A percentile compares a stretch with the other conserved stretches of the same genome.
Conservation (phyloP, 805 yeast species). For the Candida verbasci region DNA sequence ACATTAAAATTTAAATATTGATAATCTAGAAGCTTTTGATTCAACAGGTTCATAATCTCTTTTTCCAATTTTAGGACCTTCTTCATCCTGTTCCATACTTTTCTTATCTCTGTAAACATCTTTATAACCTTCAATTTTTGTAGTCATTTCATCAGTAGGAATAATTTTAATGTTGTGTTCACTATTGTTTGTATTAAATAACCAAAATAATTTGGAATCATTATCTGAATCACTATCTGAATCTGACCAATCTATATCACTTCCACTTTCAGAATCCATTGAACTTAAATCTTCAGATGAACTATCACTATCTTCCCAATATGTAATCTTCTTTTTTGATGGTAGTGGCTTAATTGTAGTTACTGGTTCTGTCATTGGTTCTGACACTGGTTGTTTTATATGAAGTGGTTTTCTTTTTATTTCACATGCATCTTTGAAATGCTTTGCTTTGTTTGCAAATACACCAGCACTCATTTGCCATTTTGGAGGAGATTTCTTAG, state of each 20-base stretch:
- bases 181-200: background rate
- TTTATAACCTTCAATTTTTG: background rate
- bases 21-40: no score
- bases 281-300: background rate
- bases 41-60: no score
- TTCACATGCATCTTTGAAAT: constrained; percentile 3
- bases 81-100: background rate
- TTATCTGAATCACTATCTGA: background rate
- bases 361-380: background rate
- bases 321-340: background rate
- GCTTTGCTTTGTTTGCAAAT: constrained; percentile 6
- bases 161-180: background rate
- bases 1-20: no score
- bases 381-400: background rate
- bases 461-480: constrained; percentile 6
- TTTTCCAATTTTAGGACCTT: background rate
- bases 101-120: constrained; percentile 1
- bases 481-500: constrained; percentile 2
- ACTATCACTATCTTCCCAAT: constrained; percentile 1
- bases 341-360: no score
- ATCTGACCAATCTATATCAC: background rate
- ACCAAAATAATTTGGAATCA: constrained; percentile 5
- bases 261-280: background rate
- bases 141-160: background rate
- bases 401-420: constrained; percentile 1